These are phyloP conservation scores for Musa balbisiana DNA, from an alignment of 202 grass and related monocot species.

Conservation along the genomic window DNA sequence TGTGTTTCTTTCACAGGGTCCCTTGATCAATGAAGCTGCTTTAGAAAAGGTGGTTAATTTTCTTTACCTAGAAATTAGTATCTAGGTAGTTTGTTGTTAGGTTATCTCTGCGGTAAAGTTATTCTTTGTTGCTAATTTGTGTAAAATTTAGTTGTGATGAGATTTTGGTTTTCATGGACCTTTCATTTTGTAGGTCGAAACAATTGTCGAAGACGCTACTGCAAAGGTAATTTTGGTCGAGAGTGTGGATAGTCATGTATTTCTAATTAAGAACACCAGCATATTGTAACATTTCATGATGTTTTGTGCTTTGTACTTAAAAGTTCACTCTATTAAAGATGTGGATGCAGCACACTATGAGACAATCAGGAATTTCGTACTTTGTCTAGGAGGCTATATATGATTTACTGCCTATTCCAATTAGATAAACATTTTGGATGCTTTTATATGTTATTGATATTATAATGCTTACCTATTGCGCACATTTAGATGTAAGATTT, in stretches of 20 bases:
- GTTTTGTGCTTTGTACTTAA: not conserved
- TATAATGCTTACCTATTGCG: no score
- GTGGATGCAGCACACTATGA: not conserved
- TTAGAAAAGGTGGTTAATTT: slow-evolving; percentile 55
- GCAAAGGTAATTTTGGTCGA: slow-evolving; percentile 55
- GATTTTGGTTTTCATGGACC: slow-evolving; percentile 26
- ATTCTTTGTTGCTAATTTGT: not conserved
- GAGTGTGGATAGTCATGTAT: not conserved
- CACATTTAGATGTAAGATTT: no score
- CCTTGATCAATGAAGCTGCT: slow-evolving; percentile 91
- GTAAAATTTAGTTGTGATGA: slow-evolving; percentile 19
- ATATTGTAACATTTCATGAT: not conserved
- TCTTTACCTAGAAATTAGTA: slow-evolving; percentile 10
- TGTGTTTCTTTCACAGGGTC: slow-evolving; percentile 54
- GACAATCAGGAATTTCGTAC: not conserved
- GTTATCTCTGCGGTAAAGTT: not conserved
- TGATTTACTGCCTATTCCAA: not conserved
- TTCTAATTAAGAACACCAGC: not conserved
- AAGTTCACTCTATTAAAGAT: not conserved
- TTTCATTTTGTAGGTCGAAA: slow-evolving; percentile 65
- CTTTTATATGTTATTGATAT: not conserved
- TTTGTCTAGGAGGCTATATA: not conserved
- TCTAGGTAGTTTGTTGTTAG: slow-evolving; percentile 2
- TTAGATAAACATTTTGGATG: not conserved
- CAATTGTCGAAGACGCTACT: slow-evolving; percentile 68